These are phyloP conservation scores for Roridomyces roridus DNA, from an alignment of 768 basidiomycete genomes.

Conservation along the genomic window DNA sequence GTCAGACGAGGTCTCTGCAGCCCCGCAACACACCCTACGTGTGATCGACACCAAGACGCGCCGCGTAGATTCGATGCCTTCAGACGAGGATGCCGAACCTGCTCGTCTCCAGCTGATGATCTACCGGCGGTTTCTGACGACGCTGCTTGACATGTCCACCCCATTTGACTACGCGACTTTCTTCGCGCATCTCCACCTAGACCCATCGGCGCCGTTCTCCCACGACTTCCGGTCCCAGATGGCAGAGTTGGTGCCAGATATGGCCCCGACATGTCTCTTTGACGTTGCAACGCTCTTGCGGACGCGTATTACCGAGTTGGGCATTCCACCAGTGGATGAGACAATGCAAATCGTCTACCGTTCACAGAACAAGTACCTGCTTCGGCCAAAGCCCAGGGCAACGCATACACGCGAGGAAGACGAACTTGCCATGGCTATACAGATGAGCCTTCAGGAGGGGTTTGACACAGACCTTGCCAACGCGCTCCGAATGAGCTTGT, in stretches of 20 bases:
- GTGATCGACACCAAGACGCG: constrained; percentile 79
- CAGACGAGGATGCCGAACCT: constrained; percentile 60
- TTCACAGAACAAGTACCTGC: constrained; percentile 33
- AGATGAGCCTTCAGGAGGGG: constrained; percentile 46
- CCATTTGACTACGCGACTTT: constrained; percentile 59
- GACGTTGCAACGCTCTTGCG: constrained; percentile 25
- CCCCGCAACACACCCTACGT: constrained; percentile 39
- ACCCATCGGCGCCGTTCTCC: constrained; percentile 55
- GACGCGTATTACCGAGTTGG: constrained; percentile 3
- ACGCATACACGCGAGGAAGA: constrained; percentile 40
- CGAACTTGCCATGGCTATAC: constrained; percentile 53
- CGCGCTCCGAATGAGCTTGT: constrained; percentile 7
- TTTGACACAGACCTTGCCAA: constrained; percentile 13
- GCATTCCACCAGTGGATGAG: constrained; percentile 28
- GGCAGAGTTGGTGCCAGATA: neutral
- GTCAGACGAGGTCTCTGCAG: neutral
- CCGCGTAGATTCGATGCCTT: constrained; percentile 52
- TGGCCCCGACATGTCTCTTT: constrained; percentile 38
- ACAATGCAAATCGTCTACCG: constrained; percentile 56
- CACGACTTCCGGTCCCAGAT: constrained; percentile 50
- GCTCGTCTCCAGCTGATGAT: constrained; percentile 80
- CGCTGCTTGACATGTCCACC: constrained; percentile 48
- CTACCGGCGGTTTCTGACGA: constrained; percentile 69
- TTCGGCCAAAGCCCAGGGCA: constrained; percentile 23
- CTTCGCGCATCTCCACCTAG: constrained; percentile 54